Percentiles rank a stretch among this genome's conserved stretches.
These are phyloP conservation scores for Lolium multiflorum DNA, from an alignment of 176 grass and related monocot genomes.

Conservation along the genomic window DNA sequence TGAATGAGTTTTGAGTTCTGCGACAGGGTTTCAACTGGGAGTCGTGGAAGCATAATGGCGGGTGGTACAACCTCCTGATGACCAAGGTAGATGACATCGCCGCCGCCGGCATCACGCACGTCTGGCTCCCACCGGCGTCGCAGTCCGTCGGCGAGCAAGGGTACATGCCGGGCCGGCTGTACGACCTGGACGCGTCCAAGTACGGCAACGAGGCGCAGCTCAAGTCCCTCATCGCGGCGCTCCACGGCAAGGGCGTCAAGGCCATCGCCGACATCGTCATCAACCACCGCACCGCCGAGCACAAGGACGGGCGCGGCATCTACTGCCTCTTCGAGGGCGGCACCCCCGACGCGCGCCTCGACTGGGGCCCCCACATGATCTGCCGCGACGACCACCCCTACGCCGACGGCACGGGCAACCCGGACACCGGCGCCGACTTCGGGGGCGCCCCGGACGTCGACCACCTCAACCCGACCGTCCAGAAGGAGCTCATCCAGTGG, in stretches of 20 bases:
- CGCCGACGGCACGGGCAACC: conserved; percentile 62
- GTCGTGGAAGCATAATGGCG: conserved; percentile 50
- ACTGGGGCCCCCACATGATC: conserved; percentile 90
- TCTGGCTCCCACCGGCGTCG: not conserved
- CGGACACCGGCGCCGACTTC: conserved; percentile 55
- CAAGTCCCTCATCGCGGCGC: conserved; percentile 49
- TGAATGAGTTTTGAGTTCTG: not conserved
- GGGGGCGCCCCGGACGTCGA: conserved; percentile 53
- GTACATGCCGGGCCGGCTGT: conserved; percentile 71
- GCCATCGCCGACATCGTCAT: conserved; percentile 51
- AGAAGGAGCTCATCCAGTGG: conserved; percentile 53
- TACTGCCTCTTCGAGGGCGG: no score
- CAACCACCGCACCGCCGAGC: not conserved
- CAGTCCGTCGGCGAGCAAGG: not conserved
- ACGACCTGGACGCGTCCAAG: conserved; percentile 64
- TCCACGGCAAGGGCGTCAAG: conserved; percentile 59
- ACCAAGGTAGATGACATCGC: not conserved
- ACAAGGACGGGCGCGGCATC: no score
- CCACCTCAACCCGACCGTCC: conserved; percentile 56
- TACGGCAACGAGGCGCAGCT: conserved; percentile 63
- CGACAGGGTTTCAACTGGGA: conserved; percentile 89
- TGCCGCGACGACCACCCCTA: conserved; percentile 66
- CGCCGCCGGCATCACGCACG: not conserved
- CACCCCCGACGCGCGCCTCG: conserved; percentile 60
- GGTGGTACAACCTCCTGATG: conserved; percentile 3